These are phyloP conservation scores for Eimeria praecox DNA, from an alignment of 169 alveolate species.

Conservation along the genomic window DNA sequence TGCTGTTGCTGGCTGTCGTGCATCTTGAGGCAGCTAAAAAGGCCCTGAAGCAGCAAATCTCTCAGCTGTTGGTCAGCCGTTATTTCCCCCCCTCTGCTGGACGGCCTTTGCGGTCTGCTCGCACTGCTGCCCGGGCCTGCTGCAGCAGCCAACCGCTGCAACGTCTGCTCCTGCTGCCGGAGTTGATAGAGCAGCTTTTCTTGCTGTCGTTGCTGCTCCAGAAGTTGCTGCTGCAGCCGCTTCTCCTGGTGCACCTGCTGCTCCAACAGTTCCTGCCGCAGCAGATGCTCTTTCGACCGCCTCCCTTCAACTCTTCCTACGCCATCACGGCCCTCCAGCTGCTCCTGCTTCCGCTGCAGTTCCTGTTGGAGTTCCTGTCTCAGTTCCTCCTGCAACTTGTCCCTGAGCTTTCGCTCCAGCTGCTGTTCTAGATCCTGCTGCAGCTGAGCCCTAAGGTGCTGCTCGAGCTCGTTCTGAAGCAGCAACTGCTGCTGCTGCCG, in stretches of 20 bases:
- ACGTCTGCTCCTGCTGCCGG: conserved; percentile 63
- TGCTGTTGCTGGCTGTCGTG: conserved; percentile 1
- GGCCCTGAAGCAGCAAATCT: conserved; percentile 39
- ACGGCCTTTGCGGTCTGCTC: neutral
- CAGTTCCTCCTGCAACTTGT: conserved; percentile 6
- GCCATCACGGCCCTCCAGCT: neutral
- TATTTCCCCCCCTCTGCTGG: neutral
- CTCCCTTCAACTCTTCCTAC: neutral
- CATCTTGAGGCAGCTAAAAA: neutral
- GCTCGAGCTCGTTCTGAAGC: conserved; percentile 22
- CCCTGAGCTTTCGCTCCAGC: conserved; percentile 16
- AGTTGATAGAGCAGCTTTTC: neutral
- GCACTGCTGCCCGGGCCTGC: neutral
- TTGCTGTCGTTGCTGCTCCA: conserved; percentile 50
- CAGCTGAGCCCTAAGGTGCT: conserved; percentile 41
- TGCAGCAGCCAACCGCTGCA: conserved; percentile 10
- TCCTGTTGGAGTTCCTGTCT: neutral
- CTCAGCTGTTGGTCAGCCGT: neutral
- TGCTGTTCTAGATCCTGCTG: conserved; percentile 48
- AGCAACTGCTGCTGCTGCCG: neutral
- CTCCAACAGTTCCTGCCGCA: conserved; percentile 19
- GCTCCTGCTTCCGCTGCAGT: neutral
- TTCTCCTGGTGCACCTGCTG: conserved; percentile 44
- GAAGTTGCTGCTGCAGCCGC: conserved; percentile 53
- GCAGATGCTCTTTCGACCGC: neutral